Conservation (phyloP, 108 stramenopile species). For the Fistulifera pelliculosa region DNA sequence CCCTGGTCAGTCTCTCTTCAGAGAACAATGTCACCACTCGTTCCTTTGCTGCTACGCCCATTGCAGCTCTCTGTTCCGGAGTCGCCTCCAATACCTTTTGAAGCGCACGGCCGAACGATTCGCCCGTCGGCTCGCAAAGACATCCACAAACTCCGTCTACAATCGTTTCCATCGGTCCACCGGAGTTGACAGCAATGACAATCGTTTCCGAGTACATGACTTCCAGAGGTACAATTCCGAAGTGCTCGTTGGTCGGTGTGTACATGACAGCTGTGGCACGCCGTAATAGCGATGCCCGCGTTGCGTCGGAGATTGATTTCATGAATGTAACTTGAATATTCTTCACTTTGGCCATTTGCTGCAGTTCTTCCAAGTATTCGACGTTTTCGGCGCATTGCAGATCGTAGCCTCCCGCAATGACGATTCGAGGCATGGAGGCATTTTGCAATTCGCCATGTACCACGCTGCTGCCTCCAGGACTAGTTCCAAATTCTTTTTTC, state of each 20-base stretch:
- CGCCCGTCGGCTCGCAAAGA: constrained; percentile 55
- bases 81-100: constrained; percentile 27
- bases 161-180: constrained; percentile 93
- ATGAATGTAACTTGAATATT: not conserved
- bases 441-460: constrained; percentile 6
- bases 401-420: constrained; percentile 97
- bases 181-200: constrained; percentile 72
- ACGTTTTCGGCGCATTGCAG: constrained; percentile 88
- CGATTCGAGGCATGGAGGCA: constrained; percentile 30
- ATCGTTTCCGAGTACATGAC: constrained; percentile 91
- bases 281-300: constrained; percentile 57
- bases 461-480: constrained; percentile 49
- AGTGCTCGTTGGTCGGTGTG: constrained; percentile 95
- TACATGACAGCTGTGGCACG: constrained; percentile 79
- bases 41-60: constrained; percentile 58
- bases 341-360: constrained; percentile 25
- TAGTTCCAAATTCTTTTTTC: constrained; percentile 92
- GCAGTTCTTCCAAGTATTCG: constrained; percentile 79
- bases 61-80: constrained; percentile 26
- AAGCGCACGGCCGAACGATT: constrained; percentile 65
- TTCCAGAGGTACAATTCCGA: constrained; percentile 99
- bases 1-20: constrained; percentile 43
- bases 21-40: constrained; percentile 60
- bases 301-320: constrained; percentile 65
- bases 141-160: constrained; percentile 82